Base-by-base conservation (phyloP, 148 eudicot genomes). In the Drosera capensis region DNA sequence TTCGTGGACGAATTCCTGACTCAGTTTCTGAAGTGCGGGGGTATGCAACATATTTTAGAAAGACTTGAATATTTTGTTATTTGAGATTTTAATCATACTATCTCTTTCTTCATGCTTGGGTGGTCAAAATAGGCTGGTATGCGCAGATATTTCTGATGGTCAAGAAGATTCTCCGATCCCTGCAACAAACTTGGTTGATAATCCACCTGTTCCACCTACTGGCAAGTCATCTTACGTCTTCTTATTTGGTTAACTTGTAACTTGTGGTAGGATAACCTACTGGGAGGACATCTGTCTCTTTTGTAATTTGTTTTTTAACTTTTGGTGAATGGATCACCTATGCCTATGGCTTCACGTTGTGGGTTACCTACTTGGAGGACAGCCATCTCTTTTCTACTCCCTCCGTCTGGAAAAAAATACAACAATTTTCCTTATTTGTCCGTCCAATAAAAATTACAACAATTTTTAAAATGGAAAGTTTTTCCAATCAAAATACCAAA, bases 101-200 rank as follows among this genome's bases (percentile, higher is more conserved):
- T 14, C 49, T 59, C 30, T 43, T 30, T 40, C 2, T 0, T 47
- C 16, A n/a, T 51, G 8, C 13, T 44, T 41, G 24, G 31, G 41
- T 17, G 43, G 26, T 8, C 18, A 56, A 23, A 39, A n/a, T n/a
- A 88, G 97, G 77, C 54, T 88, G 75, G 92, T 83, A n/a, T 88
- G 86, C 44, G 72, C 66, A 34, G 97, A 88, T 55, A 77, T 88
- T 47, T 54, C 71, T 45, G 71, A 62, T 17, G 92, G 94, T 23
- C 66, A 41, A 48, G 97, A 88, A 59, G 46, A 57, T 52, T 65
- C 77, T 54, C 86, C 81, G 20, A 78, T 88, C 52, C 97, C 94
- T 20, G 94, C 88, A 7, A 88, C 97, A 37, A 88, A 88, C 65
- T 49, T 68, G 66, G 97, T 88, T 22, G 97, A 88, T 63, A 74